Conservation (phyloP, 345 rosid genomes). For the Sonneratia caseolaris region DNA sequence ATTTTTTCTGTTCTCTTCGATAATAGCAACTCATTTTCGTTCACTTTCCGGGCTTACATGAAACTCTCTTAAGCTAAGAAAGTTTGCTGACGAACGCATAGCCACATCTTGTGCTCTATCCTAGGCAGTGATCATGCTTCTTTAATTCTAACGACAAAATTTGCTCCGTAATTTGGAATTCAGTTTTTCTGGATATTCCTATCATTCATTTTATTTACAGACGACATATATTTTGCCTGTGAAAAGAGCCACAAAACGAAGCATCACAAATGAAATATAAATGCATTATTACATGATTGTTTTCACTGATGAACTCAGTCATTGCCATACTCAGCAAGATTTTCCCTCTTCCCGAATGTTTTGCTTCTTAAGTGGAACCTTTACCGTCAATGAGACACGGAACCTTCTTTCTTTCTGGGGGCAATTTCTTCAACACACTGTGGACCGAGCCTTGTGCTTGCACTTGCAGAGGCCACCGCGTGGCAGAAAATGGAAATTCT, state of each 20-base stretch:
- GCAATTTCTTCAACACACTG: background rate
- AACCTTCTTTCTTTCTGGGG: background rate
- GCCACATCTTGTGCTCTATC: no score
- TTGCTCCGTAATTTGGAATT: no score
- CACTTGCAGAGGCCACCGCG: slow-evolving; percentile 14
- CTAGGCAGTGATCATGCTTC: no score
- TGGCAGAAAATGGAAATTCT: slow-evolving; percentile 12
- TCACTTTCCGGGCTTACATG: no score
- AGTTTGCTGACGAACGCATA: no score
- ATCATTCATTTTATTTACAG: no score
- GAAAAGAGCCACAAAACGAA: background rate
- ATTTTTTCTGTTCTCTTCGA: background rate
- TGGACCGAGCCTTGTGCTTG: background rate
- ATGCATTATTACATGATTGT: background rate
- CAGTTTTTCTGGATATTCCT: no score
- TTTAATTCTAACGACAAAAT: no score
- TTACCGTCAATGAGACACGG: background rate
- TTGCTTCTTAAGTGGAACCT: background rate
- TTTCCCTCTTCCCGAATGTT: background rate
- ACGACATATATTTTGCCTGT: background rate
- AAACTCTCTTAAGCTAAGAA: no score
- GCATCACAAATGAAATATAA: background rate
- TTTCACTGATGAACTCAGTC: background rate
- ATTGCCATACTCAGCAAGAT: background rate
- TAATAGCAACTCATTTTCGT: no score